A percentile compares a stretch with the other conserved stretches of the same genome.
phyloP scores from a whole-genome alignment of 352 stramenopile species.

The Globisporangium solare region DNA sequence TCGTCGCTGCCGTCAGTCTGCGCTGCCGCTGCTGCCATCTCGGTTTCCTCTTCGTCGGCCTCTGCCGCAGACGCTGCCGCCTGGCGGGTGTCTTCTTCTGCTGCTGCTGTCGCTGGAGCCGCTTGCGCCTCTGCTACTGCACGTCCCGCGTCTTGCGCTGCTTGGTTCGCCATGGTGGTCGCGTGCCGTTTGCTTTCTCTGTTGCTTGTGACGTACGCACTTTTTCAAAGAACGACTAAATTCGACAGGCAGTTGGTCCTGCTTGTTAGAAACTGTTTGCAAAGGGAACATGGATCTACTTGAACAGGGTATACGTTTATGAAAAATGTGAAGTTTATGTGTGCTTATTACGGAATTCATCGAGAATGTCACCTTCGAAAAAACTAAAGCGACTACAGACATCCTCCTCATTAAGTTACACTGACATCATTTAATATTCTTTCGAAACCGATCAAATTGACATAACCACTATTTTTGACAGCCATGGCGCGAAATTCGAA shows the following conservation, averaged over 20 bases:
- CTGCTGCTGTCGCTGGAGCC: neutral
- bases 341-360: no score
- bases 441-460: no score
- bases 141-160: neutral
- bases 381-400: no score
- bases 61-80: neutral
- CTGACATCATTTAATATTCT: no score
- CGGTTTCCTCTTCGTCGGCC: conserved; percentile 9
- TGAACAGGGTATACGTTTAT: neutral
- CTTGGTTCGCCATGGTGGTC: no score
- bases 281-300: neutral
- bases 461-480: no score
- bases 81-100: neutral
- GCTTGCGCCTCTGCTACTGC: neutral
- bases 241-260: neutral
- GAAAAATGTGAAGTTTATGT: neutral
- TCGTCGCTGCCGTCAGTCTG: neutral
- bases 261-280: neutral
- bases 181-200: no score
- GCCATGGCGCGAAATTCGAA: no score
- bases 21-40: neutral
- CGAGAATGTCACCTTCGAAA: no score
- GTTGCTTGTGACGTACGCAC: neutral
- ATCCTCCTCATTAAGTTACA: no score
- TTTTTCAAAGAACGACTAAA: neutral